Conservation (phyloP, 495 filamentous ascomycete genomes). For the Staphylotrichum tortipilum region DNA sequence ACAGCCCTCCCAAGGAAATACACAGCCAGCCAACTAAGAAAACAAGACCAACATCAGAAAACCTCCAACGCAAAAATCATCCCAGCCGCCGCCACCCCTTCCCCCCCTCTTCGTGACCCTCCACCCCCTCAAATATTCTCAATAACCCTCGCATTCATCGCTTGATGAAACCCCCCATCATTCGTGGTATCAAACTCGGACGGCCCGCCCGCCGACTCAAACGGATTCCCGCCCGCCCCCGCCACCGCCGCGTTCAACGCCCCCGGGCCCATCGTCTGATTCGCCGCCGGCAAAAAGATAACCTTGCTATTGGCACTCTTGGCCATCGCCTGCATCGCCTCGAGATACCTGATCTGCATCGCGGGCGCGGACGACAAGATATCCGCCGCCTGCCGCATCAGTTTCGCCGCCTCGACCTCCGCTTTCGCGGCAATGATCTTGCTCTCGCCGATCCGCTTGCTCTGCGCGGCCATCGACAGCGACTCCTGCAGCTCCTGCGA, state of each 20-base stretch:
- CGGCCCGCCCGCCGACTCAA: slow-evolving; percentile 13
- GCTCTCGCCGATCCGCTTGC: slow-evolving; percentile 94
- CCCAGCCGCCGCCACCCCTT: too few relatives aligned
- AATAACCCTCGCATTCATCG: slow-evolving; percentile 75
- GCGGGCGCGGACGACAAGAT: slow-evolving; percentile 87
- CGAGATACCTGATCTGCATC: slow-evolving; percentile 98
- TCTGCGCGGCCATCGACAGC: slow-evolving; percentile 99
- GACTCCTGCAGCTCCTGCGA: slow-evolving; percentile 90
- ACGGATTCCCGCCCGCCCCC: slow-evolving; percentile 14
- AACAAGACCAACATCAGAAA: too few relatives aligned
- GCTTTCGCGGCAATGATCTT: slow-evolving; percentile 97
- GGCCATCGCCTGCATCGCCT: slow-evolving; percentile 99
- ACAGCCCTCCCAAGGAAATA: too few relatives aligned
- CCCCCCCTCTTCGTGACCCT: too few relatives aligned
- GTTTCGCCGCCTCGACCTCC: slow-evolving; percentile 91
- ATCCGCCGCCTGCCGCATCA: slow-evolving; percentile 97
- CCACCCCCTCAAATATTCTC: slow-evolving; percentile 66
- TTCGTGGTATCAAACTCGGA: slow-evolving; percentile 35
- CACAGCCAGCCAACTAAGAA: too few relatives aligned
- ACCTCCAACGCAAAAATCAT: too few relatives aligned
- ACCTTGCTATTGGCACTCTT: slow-evolving; percentile 94
- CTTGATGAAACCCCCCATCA: slow-evolving; percentile 63
- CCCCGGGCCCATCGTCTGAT: slow-evolving; percentile 50
- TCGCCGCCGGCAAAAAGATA: slow-evolving; percentile 75
- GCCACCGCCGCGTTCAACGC: slow-evolving; percentile 27